Percentiles rank a stretch among this genome's conserved stretches.
phyloP scores from a whole-genome alignment of 345 rosid genomes.

The Hevea brasiliensis region DNA sequence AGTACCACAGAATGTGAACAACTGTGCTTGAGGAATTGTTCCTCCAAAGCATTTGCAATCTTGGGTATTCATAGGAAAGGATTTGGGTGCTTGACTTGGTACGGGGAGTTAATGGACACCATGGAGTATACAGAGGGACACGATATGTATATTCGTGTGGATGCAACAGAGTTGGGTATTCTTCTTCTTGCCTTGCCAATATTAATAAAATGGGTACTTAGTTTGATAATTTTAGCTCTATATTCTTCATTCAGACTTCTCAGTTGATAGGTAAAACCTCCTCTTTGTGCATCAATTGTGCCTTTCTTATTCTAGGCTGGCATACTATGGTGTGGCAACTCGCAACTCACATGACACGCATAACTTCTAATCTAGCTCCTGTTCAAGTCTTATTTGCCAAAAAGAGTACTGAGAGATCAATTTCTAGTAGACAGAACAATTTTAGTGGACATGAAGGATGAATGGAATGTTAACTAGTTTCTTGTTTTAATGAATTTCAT shows the following conservation, averaged over 20 bases:
- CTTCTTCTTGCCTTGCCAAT: background rate
- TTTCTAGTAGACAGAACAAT: background rate
- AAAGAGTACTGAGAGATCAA: background rate
- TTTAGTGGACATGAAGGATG: background rate
- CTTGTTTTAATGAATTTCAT: too few species aligned
- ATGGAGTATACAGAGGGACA: constrained; percentile 45
- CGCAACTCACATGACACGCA: too few species aligned
- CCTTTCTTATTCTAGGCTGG: too few species aligned
- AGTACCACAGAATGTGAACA: constrained; percentile 39
- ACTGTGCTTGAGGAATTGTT: constrained; percentile 47
- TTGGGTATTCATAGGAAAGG: constrained; percentile 41
- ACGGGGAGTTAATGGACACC: constrained; percentile 44
- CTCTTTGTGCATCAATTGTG: background rate
- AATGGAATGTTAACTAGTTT: too few species aligned
- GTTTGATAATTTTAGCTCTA: background rate
- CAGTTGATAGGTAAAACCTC: background rate
- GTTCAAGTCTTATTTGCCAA: background rate
- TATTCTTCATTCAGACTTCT: background rate
- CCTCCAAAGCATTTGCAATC: constrained; percentile 58
- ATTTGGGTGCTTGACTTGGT: constrained; percentile 59
- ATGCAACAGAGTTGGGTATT: constrained; percentile 53
- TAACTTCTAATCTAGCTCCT: background rate
- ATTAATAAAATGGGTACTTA: background rate
- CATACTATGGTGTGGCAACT: too few species aligned
- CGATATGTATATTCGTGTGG: constrained; percentile 49